phyloP scores from a whole-genome alignment of 2,329 filamentous ascomycete species.

The Nemania sp. region DNA sequence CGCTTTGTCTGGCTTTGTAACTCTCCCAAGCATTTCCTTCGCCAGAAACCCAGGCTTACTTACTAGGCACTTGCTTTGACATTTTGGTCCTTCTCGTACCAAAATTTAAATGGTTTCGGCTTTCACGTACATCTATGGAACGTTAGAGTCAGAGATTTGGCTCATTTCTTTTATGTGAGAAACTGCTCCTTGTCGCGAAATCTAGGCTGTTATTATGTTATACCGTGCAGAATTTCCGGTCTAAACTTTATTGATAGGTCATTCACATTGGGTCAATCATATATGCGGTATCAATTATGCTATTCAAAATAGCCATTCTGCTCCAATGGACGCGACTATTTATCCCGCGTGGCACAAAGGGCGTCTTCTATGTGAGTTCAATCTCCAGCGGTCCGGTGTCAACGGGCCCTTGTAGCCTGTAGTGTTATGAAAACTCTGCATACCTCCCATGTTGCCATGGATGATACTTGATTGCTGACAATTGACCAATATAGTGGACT shows the following conservation, averaged over 20 bases:
- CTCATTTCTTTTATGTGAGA: conserved; percentile 15
- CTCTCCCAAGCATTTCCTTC: background rate
- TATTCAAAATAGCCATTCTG: conserved; percentile 22
- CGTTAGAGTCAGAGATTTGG: conserved; percentile 14
- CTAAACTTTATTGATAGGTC: background rate
- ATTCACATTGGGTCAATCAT: conserved; percentile 11
- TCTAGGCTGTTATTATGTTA: background rate
- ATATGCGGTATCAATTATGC: conserved; percentile 12
- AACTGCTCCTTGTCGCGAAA: background rate
- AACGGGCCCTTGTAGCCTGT: no score
- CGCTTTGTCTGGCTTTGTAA: conserved; percentile 15
- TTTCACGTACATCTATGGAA: conserved; percentile 25
- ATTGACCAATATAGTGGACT: conserved; percentile 8
- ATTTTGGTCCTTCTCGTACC: background rate
- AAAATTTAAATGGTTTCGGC: conserved; percentile 1
- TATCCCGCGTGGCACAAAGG: conserved; percentile 12
- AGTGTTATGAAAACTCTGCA: no score
- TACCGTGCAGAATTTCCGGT: background rate
- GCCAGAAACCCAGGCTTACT: background rate
- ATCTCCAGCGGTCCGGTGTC: no score
- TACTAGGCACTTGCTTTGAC: conserved; percentile 10
- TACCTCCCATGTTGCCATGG: no score
- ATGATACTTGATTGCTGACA: background rate
- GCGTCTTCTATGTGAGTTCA: conserved; percentile 19
- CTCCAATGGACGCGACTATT: conserved; percentile 25